phyloP scores from a whole-genome alignment of 495 filamentous ascomycete species.

The Trichocladium uniseriatum region DNA sequence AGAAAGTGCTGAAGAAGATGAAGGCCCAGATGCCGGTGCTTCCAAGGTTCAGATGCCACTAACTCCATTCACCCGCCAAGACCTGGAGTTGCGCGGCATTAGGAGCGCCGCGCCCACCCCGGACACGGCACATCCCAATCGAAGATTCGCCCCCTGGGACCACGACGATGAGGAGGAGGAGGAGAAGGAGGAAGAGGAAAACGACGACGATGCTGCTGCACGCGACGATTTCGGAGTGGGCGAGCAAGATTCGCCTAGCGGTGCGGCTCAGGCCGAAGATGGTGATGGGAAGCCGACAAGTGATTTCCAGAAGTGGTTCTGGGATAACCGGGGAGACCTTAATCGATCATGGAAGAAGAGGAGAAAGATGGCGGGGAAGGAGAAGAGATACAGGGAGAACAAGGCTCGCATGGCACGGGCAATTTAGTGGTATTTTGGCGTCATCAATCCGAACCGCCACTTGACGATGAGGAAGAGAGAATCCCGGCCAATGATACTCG shows the following conservation, averaged over 20 bases:
- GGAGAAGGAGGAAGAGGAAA: constrained; percentile 31
- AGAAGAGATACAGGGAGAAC: constrained; percentile 80
- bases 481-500: too few species aligned
- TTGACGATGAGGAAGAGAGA: neutral
- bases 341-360: constrained; percentile 88
- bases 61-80: constrained; percentile 71
- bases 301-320: constrained; percentile 85
- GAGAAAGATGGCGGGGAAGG: constrained; percentile 71
- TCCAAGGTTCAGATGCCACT: constrained; percentile 45
- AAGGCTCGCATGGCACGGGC: constrained; percentile 46
- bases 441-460: neutral
- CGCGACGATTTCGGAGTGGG: constrained; percentile 22
- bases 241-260: constrained; percentile 18
- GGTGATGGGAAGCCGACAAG: constrained; percentile 32
- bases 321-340: constrained; percentile 78
- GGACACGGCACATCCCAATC: constrained; percentile 71
- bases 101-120: constrained; percentile 89
- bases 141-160: constrained; percentile 44
- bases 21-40: constrained; percentile 18
- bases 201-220: too few species aligned
- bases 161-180: constrained; percentile 31
- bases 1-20: constrained; percentile 44
- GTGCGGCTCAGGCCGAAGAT: constrained; percentile 20
- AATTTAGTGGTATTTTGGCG: constrained; percentile 20
- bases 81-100: constrained; percentile 61